These are phyloP conservation scores for Gossypium trilobum DNA, from an alignment of 441 rosid genomes.

Conservation along the genomic window DNA sequence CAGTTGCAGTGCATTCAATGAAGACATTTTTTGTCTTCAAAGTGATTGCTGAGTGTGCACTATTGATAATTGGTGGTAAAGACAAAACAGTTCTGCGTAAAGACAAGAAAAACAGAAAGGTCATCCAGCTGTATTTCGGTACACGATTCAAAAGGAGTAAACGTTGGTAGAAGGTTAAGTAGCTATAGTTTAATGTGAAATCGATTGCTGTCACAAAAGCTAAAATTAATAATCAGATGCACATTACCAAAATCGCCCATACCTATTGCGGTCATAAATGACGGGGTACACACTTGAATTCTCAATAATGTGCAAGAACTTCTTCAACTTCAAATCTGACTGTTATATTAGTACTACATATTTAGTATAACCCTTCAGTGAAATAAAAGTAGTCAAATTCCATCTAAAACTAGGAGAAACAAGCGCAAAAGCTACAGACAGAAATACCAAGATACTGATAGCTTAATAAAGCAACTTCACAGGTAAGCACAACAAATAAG, in stretches of 20 bases:
- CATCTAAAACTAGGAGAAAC: not conserved
- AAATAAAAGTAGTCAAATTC: not conserved
- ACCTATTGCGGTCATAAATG: slow-evolving; percentile 69
- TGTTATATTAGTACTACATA: slow-evolving; percentile 26
- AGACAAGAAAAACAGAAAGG: slow-evolving; percentile 11
- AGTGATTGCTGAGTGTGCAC: slow-evolving; percentile 90
- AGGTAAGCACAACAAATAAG: not conserved
- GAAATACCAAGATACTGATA: slow-evolving; percentile 5
- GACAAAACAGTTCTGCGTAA: slow-evolving; percentile 71
- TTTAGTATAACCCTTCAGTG: slow-evolving; percentile 3
- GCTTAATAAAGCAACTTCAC: not conserved
- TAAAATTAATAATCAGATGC: not conserved
- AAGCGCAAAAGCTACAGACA: not conserved
- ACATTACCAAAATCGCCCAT: slow-evolving; percentile 12
- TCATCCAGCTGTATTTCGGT: not conserved
- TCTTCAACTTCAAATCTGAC: slow-evolving; percentile 88
- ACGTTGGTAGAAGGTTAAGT: not conserved
- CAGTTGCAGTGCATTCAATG: slow-evolving; percentile 93
- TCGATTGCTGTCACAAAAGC: not conserved
- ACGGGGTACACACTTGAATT: slow-evolving; percentile 74
- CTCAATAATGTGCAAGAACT: slow-evolving; percentile 82
- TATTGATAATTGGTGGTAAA: slow-evolving; percentile 85
- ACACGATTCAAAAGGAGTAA: not conserved
- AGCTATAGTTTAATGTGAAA: not conserved
- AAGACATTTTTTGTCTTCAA: slow-evolving; percentile 85